Evolutionary conservation across 179 eudicot species (phyloP), one percentile per base, ranked within the genome.

Genomic region (Nepenthes alata): DNA sequence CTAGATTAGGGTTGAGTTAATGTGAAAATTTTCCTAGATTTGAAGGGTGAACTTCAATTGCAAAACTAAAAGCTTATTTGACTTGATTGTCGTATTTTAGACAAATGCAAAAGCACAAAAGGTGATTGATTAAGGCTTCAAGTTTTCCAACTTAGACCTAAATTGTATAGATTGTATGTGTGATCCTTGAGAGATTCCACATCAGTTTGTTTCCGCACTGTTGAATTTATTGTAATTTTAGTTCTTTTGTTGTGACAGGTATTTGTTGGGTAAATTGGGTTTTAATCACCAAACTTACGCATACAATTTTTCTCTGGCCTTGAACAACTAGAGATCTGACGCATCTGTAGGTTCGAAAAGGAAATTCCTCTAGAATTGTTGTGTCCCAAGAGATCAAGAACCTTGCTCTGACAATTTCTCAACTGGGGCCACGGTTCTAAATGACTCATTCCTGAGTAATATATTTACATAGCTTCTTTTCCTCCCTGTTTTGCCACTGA

Each of bases 291-390:
- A 1, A 13, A 8, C 3, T 50, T 25, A 25, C 25, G 25, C 25
- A 13, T 11, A 3, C 4, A 3, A 50, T n/a, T 11, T 8, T 50
- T 50, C 11, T 50, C 11, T 48, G 13, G 51, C 34, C 44, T 51
- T 62, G 51, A 37, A 37, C n/a, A 53, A 48, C 54, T 63, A 90
- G 97, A 75, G 77, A 60, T 90, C 87, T 69, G 95, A 90, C 69
- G 97, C 97, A n/a, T 90, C 87, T 70, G 89, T 90, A 78, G 25
- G 80, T 81, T 61, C 95, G 97, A 51, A 87, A 85, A 80, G 95
- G 87, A 12, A 77, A 87, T 80, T 93, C 97, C 51, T 95, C 95
- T 54, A 95, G 90, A 15, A 80, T 90, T 39, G 97, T 90, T 64
- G 97, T 90, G 74, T 77, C 87, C 59, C 97, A 87, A 72, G 97